Conservation (phyloP, 2,329 filamentous ascomycete genomes). For the Colletotrichum paranaense region DNA sequence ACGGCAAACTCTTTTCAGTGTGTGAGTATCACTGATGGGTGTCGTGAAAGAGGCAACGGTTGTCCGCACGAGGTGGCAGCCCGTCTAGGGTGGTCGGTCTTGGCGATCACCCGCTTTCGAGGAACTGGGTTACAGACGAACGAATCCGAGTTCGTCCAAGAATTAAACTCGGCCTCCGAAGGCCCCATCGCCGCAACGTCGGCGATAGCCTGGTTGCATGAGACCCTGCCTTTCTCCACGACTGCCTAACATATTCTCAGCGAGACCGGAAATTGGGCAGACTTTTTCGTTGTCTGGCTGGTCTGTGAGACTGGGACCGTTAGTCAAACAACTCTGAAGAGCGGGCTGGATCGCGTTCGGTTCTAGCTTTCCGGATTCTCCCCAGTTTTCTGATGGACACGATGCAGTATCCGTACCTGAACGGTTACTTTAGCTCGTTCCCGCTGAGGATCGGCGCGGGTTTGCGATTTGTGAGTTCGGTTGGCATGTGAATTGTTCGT, state of each 20-base stretch:
- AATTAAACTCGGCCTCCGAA: slow-evolving; percentile 17
- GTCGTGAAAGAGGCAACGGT: slow-evolving; percentile 4
- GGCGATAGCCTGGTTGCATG: slow-evolving; percentile 16
- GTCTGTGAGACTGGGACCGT: neutral
- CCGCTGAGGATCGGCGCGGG: neutral
- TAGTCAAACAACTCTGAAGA: neutral
- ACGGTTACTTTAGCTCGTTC: too few relatives aligned
- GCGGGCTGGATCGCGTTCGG: neutral
- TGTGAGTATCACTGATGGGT: neutral
- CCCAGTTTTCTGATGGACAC: neutral
- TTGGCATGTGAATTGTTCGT: neutral
- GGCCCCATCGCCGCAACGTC: slow-evolving; percentile 4
- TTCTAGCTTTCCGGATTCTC: neutral
- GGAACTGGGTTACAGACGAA: neutral
- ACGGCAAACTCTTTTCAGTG: neutral
- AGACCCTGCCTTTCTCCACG: neutral
- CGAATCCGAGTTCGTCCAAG: neutral
- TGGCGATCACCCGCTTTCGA: slow-evolving; percentile 19
- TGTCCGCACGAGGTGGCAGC: slow-evolving; percentile 9
- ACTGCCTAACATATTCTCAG: neutral
- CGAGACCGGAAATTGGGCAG: slow-evolving; percentile 20
- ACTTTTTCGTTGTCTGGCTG: neutral
- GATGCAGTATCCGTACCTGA: neutral
- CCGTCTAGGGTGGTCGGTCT: slow-evolving; percentile 4
- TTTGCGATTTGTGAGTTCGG: neutral